Base-by-base conservation (phyloP, 2,329 filamentous ascomycete species). In the Pseudogymnoascus verrucosus region DNA sequence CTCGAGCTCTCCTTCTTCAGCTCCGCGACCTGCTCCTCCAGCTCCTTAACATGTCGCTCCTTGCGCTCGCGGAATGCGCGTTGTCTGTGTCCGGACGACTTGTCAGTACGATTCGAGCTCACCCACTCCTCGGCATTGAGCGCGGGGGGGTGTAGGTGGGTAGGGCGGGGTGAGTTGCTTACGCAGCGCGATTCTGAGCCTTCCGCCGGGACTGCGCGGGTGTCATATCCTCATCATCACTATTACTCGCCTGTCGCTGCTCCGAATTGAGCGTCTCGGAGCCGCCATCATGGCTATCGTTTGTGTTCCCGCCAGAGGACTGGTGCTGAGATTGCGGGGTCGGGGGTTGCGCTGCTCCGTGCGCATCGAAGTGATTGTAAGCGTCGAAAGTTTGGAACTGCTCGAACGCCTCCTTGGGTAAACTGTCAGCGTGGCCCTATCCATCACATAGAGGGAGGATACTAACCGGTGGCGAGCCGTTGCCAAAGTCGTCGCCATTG, bases 51-150 rank as follows among this genome's bases (percentile, higher is more conserved):
- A 72, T 96, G 93, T 64, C 88, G 89, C 75, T 98, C 93, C 76
- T 98, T 98, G 69, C 93, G 89, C 76, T 98, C 93, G 65, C 93
- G 91, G 76, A 98, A 98, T 34, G 95, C 93, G 70, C 93, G 89
- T 82, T 98, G 95, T 59, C 93, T 97, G 63, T 44, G 1, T 3
- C 16, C 2, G 1, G 7, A 1, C 42, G 47, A 31, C 31, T 34
- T 62, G 44, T 66, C 63, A 66, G 63, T 39, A 54, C 16, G 21
- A 36, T 16, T 54, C 44, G 14, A 16, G 14, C 14, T 28, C n/a
- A 4, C 26, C 5, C 26, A 34, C 10, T 16, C 12, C 44, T 62
- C n/a, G 1, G 26, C 16, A 21, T 34, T 34, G 51, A 14, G 26
- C 16, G 26, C 5, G 3, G 44, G 23, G 21, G 21, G 14, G 8